Evolutionary conservation across 2,329 filamentous ascomycete genomes (phyloP).

Genomic region (Cercospora sp.): DNA sequence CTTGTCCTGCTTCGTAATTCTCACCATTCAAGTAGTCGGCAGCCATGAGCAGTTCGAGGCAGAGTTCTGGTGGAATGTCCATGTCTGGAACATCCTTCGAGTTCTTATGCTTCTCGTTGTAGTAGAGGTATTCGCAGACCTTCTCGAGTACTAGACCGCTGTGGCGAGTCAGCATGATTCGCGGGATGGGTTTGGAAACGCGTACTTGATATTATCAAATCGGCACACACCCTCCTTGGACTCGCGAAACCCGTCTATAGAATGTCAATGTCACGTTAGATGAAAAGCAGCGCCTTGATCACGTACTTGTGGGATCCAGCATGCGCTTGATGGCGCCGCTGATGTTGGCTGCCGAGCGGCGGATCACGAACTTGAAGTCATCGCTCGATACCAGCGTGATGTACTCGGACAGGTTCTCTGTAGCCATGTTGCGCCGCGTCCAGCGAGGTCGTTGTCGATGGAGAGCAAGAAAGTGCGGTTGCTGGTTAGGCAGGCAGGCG

Average conservation of each 20-base stretch:
- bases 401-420: constrained; percentile 57
- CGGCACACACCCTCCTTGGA: constrained; percentile 63
- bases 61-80: constrained; percentile 77
- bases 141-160: constrained; percentile 76
- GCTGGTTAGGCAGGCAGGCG: not conserved
- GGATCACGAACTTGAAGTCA: constrained; percentile 73
- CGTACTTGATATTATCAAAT: constrained; percentile 74
- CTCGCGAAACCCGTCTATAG: constrained; percentile 64
- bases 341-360: constrained; percentile 68
- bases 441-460: not conserved
- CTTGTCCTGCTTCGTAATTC: constrained; percentile 25
- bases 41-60: constrained; percentile 73
- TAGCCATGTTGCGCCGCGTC: constrained; percentile 1
- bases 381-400: constrained; percentile 75
- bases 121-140: constrained; percentile 80
- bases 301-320: constrained; percentile 67
- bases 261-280: constrained; percentile 4
- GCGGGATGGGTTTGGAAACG: not conserved
- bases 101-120: constrained; percentile 72
- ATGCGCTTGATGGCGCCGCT: constrained; percentile 73
- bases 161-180: constrained; percentile 16
- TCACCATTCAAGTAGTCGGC: constrained; percentile 71
- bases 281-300: not conserved
- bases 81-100: constrained; percentile 74
- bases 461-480: not conserved